These are phyloP conservation scores for Agrocybe pediades DNA, from an alignment of 768 basidiomycete species.

Conservation along the genomic window DNA sequence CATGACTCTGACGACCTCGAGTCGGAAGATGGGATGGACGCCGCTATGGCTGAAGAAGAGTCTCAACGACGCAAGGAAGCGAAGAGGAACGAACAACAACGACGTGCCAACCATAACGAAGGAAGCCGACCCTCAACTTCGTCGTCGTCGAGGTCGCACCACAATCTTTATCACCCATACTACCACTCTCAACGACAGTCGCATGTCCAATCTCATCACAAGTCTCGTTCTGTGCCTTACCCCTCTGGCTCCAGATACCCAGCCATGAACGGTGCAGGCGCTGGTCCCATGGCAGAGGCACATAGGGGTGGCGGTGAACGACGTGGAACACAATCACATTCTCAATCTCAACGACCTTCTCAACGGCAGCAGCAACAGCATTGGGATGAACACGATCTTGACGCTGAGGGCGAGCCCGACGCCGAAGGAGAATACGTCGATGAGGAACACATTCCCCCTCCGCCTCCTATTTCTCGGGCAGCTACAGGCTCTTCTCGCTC, in stretches of 20 bases:
- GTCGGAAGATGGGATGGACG: neutral
- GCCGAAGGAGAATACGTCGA: slow-evolving; percentile 29
- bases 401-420: slow-evolving; percentile 34
- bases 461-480: neutral
- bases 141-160: slow-evolving; percentile 7
- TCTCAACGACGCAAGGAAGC: slow-evolving; percentile 12
- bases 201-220: slow-evolving; percentile 1
- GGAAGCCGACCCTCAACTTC: slow-evolving; percentile 5
- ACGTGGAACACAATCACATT: too few relatives aligned
- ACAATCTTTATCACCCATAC: neutral
- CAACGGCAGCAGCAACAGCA: too few relatives aligned
- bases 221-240: slow-evolving; percentile 2
- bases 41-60: neutral
- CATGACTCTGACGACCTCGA: neutral
- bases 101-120: neutral
- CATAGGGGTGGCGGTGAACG: too few relatives aligned
- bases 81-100: too few relatives aligned
- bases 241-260: neutral
- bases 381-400: slow-evolving; percentile 19
- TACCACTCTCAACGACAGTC: slow-evolving; percentile 3
- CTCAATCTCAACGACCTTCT: too few relatives aligned
- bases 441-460: slow-evolving; percentile 14
- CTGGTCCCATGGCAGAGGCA: too few relatives aligned
- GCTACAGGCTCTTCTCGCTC: too few relatives aligned
- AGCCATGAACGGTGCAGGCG: too few relatives aligned